phyloP scores from a whole-genome alignment of 2,329 filamentous ascomycete genomes.

The Sporothrix mexicana region DNA sequence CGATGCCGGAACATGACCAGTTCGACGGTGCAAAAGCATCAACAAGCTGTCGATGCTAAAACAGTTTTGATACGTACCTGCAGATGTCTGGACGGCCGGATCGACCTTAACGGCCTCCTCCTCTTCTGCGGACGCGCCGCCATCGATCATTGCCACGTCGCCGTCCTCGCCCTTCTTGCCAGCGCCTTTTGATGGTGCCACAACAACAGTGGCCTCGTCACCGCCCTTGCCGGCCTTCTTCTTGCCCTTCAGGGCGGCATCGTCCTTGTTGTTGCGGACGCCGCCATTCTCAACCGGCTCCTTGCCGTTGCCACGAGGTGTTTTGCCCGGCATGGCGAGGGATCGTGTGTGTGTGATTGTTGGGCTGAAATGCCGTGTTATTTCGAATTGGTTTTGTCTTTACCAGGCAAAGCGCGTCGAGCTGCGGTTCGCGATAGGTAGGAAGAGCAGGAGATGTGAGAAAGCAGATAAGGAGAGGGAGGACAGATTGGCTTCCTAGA shows the following conservation, averaged over 20 bases:
- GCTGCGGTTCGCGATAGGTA: neutral
- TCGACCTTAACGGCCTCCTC: constrained; percentile 63
- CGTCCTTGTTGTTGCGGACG: constrained; percentile 64
- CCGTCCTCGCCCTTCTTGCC: constrained; percentile 65
- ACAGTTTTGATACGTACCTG: constrained; percentile 54
- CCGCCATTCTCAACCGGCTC: constrained; percentile 72
- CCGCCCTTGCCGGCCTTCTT: constrained; percentile 74
- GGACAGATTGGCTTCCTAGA: neutral
- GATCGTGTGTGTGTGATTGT: constrained; percentile 27
- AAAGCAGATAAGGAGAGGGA: neutral
- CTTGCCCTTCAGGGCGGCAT: constrained; percentile 64
- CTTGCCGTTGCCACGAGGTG: constrained; percentile 73
- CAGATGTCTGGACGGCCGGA: constrained; percentile 63
- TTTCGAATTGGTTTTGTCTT: neutral
- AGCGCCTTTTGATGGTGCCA: constrained; percentile 62
- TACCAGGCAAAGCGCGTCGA: neutral
- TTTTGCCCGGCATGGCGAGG: constrained; percentile 71
- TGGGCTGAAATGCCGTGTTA: constrained; percentile 14
- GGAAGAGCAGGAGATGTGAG: neutral
- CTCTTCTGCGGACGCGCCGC: constrained; percentile 50
- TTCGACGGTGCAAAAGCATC: neutral
- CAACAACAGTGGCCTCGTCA: constrained; percentile 83
- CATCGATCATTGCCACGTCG: constrained; percentile 73
- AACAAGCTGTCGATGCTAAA: constrained; percentile 20
- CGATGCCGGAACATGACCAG: neutral